Evolutionary conservation across 108 stramenopile genomes (phyloP).

Genomic region (Cyclotella choctawhatcheeana): DNA sequence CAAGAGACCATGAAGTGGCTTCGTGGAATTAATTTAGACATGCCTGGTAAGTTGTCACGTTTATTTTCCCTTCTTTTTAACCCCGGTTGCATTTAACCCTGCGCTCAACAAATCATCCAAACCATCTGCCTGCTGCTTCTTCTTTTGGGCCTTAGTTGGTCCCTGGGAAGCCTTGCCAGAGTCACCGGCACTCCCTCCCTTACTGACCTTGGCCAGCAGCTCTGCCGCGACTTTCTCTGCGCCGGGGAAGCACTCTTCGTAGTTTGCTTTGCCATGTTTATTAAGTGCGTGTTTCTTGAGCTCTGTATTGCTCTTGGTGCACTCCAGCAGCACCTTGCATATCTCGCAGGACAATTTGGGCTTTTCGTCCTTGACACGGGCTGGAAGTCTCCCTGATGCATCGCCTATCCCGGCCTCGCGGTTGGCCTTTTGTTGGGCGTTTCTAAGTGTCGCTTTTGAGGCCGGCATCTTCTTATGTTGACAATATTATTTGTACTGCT

Average conservation of each 20-base stretch:
- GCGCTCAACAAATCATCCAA: constrained; percentile 55
- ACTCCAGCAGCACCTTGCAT: constrained; percentile 52
- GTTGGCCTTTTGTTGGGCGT: constrained; percentile 45
- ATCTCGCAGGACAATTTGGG: constrained; percentile 37
- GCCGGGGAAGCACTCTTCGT: constrained; percentile 61
- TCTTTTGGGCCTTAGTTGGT: constrained; percentile 46
- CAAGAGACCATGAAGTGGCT: too few species aligned
- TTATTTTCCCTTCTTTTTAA: constrained; percentile 40
- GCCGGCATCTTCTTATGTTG: constrained; percentile 34
- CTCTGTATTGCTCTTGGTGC: constrained; percentile 67
- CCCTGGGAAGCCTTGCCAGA: constrained; percentile 3
- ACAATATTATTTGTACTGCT: too few species aligned
- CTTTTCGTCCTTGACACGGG: constrained; percentile 46
- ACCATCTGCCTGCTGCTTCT: constrained; percentile 39
- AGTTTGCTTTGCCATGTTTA: constrained; percentile 54
- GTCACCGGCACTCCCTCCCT: constrained; percentile 12
- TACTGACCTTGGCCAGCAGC: constrained; percentile 24
- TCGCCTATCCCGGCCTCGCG: constrained; percentile 62
- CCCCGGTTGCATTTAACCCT: constrained; percentile 29
- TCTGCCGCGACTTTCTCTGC: constrained; percentile 42
- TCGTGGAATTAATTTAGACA: too few species aligned
- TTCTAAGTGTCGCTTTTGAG: constrained; percentile 28
- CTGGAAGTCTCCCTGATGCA: constrained; percentile 51
- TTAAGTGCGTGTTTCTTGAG: constrained; percentile 50
- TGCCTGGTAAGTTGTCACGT: too few species aligned